Base-by-base conservation (phyloP, 495 filamentous ascomycete genomes). In the Penicillium lagena region DNA sequence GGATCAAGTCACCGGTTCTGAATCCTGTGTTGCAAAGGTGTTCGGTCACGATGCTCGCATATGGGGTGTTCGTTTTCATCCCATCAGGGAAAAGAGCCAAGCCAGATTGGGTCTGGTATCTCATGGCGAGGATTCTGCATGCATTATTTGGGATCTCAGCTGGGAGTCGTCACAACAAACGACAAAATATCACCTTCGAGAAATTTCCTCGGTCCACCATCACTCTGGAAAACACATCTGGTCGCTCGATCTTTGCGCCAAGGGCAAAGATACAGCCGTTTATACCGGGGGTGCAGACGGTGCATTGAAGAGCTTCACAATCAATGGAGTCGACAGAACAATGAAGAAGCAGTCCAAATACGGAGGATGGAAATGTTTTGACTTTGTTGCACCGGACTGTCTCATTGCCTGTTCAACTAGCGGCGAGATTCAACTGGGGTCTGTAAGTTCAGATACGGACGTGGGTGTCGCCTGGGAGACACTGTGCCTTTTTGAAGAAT, bases 151-250 rank as follows among this genome's bases (percentile, higher is more conserved):
- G 90, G 60, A 70, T 41, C 59, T 93, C 27, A 65, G 58, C 12
- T 64, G 62, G 60, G 49, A 64, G 8, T 32, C 45, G 9, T 11
- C 36, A 9, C 43, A 55, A 9, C 35, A 43, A n/a, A 31, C 50
- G 15, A 31, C 44, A 22, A 35, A 46, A 9, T 71, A 71, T 47
- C 44, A 64, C 2, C 63, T 93, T 29, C 65, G 44, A 7, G 72
- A 84, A 22, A 60, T 69, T 9, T 59, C 66, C 2, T 79, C 75
- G 10, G 73, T 75, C 32, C 64, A 70, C 12, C 79, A 75, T 38
- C 93, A 98, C 57, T 70, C 64, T 28, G 91, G 93, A 28, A 97
- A 96, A 60, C 87, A 96, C 55, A 81, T 96, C n/a, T 96, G 90
- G 89, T 83, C 88, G 1, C 63, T 79, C 22, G 80, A 78, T 9